These are phyloP conservation scores for Daedalea quercina DNA, from an alignment of 768 basidiomycete genomes.

Conservation along the genomic window DNA sequence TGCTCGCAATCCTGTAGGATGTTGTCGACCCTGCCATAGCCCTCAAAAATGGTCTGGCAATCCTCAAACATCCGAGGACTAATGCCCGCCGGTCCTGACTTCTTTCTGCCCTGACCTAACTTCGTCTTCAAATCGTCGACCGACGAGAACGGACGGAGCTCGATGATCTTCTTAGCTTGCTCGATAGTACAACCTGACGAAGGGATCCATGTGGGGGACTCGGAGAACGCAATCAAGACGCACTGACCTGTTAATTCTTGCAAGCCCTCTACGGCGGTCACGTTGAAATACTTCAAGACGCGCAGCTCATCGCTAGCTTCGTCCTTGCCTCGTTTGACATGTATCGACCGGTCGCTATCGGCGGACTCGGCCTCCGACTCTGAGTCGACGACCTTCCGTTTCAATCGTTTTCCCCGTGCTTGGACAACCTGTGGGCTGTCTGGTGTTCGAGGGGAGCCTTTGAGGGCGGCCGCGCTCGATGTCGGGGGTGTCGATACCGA, in stretches of 20 bases:
- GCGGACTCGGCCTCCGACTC: conserved; percentile 54
- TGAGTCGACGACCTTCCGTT: conserved; percentile 58
- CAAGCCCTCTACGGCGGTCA: conserved; percentile 50
- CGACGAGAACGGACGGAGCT: conserved; percentile 72
- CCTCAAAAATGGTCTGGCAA: conserved; percentile 75
- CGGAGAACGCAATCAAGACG: not conserved
- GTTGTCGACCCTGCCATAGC: conserved; percentile 83
- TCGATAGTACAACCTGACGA: conserved; percentile 65
- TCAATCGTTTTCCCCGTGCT: conserved; percentile 43
- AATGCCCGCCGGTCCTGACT: conserved; percentile 73
- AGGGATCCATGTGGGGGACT: not conserved
- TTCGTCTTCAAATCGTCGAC: conserved; percentile 70
- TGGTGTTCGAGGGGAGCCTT: conserved; percentile 34
- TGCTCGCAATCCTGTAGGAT: conserved; percentile 85
- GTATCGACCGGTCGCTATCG: conserved; percentile 37
- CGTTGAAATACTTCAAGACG: conserved; percentile 67
- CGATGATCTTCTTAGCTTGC: conserved; percentile 76
- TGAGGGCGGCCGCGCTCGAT: conserved; percentile 32
- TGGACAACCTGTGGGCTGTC: conserved; percentile 34
- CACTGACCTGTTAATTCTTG: conserved; percentile 70
- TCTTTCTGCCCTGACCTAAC: conserved; percentile 84
- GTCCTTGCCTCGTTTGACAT: conserved; percentile 26
- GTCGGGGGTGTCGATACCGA: conserved; percentile 8
- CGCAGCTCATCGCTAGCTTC: conserved; percentile 35
- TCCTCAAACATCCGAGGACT: conserved; percentile 90